phyloP scores from a whole-genome alignment of 73 alveolate genomes.

The Strombidium stylifer region DNA sequence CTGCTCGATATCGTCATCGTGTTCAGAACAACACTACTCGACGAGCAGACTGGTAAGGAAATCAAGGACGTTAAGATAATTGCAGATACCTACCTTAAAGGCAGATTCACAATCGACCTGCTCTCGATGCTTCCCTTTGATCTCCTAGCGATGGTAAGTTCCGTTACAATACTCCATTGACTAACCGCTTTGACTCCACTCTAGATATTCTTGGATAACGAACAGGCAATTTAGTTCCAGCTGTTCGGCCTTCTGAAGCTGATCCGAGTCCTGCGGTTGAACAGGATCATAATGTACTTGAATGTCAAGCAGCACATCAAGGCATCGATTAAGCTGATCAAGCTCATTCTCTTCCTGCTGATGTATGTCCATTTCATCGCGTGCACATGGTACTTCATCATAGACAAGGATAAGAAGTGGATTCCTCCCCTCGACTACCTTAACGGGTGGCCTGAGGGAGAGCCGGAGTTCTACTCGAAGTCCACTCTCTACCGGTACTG shows the following conservation, averaged over 20 bases:
- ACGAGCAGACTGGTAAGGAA: conserved; percentile 63
- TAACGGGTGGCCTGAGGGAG: conserved; percentile 8
- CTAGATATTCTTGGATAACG: too few relatives aligned
- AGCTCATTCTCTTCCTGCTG: conserved; percentile 44
- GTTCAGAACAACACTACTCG: conserved; percentile 55
- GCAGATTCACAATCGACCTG: conserved; percentile 57
- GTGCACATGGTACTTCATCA: conserved; percentile 59
- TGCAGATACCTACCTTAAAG: conserved; percentile 33
- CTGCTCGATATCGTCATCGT: conserved; percentile 41
- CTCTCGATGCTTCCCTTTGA: conserved; percentile 62
- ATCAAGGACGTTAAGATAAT: conserved; percentile 21
- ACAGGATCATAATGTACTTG: conserved; percentile 43
- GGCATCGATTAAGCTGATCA: conserved; percentile 29
- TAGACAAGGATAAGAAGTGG: conserved; percentile 42
- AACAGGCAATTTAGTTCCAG: conserved; percentile 4
- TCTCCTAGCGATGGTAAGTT: neutral
- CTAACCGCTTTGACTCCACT: too few relatives aligned
- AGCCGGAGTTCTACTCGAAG: conserved; percentile 9
- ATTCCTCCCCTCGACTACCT: conserved; percentile 58
- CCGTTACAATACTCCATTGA: too few relatives aligned
- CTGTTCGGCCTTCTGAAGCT: conserved; percentile 59
- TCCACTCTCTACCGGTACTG: conserved; percentile 16
- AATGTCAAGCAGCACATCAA: conserved; percentile 47
- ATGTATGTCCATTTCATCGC: conserved; percentile 62
- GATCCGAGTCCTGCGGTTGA: conserved; percentile 43